Conservation (phyloP, 805 yeast species). For the Wickerhamiella occidentalis region DNA sequence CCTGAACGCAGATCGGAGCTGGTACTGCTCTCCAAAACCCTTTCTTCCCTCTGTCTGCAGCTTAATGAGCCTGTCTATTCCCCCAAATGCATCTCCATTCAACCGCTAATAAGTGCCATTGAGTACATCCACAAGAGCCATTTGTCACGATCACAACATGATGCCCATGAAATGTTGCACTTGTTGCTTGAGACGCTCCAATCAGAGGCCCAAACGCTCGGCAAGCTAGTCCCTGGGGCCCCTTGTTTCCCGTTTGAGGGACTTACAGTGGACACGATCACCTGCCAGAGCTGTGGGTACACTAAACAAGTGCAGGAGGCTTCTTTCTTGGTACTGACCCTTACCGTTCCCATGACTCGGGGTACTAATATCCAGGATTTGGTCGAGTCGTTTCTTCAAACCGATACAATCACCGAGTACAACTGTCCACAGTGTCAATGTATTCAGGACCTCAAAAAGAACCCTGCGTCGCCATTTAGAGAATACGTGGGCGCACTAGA, state of each 20-base stretch:
- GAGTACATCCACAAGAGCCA: conserved; percentile 62
- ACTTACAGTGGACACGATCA: conserved; percentile 48
- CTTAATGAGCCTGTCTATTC: conserved; percentile 51
- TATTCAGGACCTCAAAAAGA: conserved; percentile 29
- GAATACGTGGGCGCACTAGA: conserved; percentile 31
- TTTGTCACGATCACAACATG: conserved; percentile 76
- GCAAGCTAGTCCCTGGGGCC: conserved; percentile 20
- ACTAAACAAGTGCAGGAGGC: conserved; percentile 46
- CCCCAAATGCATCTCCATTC: conserved; percentile 50
- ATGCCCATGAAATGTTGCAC: conserved; percentile 87
- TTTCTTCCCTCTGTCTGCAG: conserved; percentile 22
- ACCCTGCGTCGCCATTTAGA: conserved; percentile 30
- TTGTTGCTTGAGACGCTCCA: conserved; percentile 66
- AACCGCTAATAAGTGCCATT: conserved; percentile 64
- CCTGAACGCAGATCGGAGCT: conserved; percentile 10
- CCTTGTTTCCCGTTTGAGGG: conserved; percentile 72
- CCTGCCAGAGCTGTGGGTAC: conserved; percentile 55
- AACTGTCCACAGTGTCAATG: conserved; percentile 59
- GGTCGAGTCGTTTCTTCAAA: conserved; percentile 45
- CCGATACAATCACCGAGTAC: conserved; percentile 66
- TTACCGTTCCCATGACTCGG: conserved; percentile 53
- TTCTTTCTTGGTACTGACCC: conserved; percentile 58
- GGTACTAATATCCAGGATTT: conserved; percentile 41
- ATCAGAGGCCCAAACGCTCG: conserved; percentile 38
- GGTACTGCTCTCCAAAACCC: conserved; percentile 18